These are phyloP conservation scores for Aspergillus sergii DNA, from an alignment of 2,329 filamentous ascomycete species.

Conservation along the genomic window DNA sequence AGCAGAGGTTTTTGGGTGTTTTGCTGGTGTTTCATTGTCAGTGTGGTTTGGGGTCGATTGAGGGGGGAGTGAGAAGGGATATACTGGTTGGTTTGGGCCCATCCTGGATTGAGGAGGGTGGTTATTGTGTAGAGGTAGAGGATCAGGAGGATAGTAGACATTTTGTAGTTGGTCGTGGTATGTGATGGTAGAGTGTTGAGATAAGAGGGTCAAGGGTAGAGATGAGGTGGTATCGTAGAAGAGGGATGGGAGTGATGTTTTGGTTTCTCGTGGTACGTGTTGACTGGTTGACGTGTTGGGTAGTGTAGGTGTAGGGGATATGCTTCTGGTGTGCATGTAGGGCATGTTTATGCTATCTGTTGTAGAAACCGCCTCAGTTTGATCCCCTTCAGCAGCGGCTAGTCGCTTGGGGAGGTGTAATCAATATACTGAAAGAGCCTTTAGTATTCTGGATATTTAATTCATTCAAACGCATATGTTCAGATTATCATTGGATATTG, in stretches of 20 bases:
- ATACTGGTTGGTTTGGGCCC: conserved; percentile 18
- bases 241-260: neutral
- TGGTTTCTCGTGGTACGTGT: neutral
- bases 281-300: neutral
- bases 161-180: neutral
- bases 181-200: neutral
- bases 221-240: neutral
- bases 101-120: neutral
- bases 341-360: no score
- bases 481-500: conserved; percentile 3
- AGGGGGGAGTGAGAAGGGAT: neutral
- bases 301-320: neutral
- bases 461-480: neutral
- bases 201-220: neutral
- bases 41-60: neutral
- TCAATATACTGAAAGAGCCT: no score
- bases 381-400: no score
- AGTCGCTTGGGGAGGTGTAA: no score
- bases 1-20: conserved; percentile 23
- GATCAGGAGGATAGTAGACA: neutral
- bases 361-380: no score
- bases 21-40: conserved; percentile 11
- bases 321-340: neutral
- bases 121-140: neutral
- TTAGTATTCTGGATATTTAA: neutral